Evolutionary conservation across 2,329 filamentous ascomycete species (phyloP), one percentile per base, ranked within the genome.

Genomic region (Aspergillus eucalypticola): DNA sequence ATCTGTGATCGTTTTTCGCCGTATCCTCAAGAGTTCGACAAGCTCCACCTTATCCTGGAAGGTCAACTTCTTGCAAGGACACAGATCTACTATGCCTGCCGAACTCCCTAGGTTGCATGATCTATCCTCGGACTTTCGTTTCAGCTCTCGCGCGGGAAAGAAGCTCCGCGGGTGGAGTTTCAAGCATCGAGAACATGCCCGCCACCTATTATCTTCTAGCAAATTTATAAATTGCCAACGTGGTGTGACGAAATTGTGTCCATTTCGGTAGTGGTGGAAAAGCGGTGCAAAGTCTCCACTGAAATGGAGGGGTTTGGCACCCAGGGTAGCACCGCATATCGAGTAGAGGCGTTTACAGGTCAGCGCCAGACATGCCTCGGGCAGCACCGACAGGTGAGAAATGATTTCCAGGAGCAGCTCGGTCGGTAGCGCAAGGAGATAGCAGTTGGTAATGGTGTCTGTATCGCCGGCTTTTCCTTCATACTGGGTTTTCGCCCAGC

Each of bases 11-110:
- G 74, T 62, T 29, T 64, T 66, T 56, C 71, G 67, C 5, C 74
- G 69, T 46, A 73, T 60, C 39, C 68, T 67, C 29, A 77, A 46
- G 11, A 74, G 66, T n/a, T 76, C 69, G 6, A 71, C 58, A 2
- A 77, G 68, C 17, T 76, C 71, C 46, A 72, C 54, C 57, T 75
- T 77, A 58, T 76, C 75, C 5, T 69, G 71, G 59, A 73, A 77
- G 0, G 75, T 77, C 58, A 77, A 57, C 61, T 77, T 77, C 55
- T 72, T 75, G 71, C 75, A 77, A 8, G 75, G 75, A 54, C 75
- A 77, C 27, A 77, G 54, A 42, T 77, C 75, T 41, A 77, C 74
- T 44, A 77, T 64, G 5, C 75, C 75, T 17, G 75, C 74, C 15
- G 71, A 59, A 7, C 69, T 68, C 11, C 75, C 75, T 50, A 77